These are phyloP conservation scores for Thalassiosira profunda DNA, from an alignment of 108 stramenopile genomes.

Conservation along the genomic window DNA sequence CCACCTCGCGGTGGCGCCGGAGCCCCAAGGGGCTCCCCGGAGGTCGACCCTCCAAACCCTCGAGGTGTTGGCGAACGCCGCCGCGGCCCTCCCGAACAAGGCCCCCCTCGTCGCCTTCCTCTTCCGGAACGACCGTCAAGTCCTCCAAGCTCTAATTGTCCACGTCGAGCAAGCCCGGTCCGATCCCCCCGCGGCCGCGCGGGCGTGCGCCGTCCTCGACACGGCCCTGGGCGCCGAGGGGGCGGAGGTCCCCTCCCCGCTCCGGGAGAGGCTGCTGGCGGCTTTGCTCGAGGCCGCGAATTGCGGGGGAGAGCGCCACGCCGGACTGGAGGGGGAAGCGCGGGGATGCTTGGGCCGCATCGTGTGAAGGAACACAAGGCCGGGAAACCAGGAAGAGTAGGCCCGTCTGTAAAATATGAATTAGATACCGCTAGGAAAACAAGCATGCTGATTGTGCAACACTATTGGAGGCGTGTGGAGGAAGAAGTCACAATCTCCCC, in stretches of 20 bases:
- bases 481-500: no score
- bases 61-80: slow-evolving; percentile 25
- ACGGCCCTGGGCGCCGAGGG: not conserved
- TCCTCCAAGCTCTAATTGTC: no score
- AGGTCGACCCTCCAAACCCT: slow-evolving; percentile 14
- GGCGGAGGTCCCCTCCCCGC: not conserved
- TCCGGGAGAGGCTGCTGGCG: not conserved
- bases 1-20: not conserved
- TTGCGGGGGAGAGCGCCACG: slow-evolving; percentile 11
- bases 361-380: no score
- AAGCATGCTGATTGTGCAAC: no score
- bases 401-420: no score
- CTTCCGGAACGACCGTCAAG: not conserved
- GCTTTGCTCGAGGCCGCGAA: slow-evolving; percentile 8
- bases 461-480: no score
- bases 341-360: slow-evolving; percentile 8
- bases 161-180: slow-evolving; percentile 10
- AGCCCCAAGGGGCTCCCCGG: not conserved
- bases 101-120: not conserved
- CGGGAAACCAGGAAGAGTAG: no score
- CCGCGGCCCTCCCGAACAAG: not conserved
- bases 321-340: slow-evolving; percentile 21
- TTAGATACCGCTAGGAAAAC: no score
- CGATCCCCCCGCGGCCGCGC: slow-evolving; percentile 13
- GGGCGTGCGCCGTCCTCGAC: slow-evolving; percentile 12